Conservation (phyloP, 768 basidiomycete species). For the Phlegmacium glaucopus region DNA sequence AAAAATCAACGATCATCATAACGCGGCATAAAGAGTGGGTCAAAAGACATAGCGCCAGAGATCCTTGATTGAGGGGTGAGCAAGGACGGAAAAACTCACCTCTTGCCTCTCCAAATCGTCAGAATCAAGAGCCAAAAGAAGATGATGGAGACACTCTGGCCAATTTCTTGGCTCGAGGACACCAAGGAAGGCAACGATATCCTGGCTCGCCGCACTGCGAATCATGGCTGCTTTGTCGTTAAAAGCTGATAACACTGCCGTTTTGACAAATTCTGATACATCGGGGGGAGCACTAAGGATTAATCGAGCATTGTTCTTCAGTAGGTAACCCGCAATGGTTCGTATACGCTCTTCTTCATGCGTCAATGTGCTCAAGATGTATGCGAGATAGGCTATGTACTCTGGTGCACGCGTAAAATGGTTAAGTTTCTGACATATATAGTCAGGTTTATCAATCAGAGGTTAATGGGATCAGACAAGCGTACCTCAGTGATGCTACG, state of each 20-base stretch:
- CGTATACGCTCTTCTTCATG: conserved; percentile 90
- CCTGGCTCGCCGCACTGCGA: conserved; percentile 91
- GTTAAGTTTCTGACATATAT: conserved; percentile 69
- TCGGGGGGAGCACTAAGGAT: conserved; percentile 65
- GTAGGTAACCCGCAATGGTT: conserved; percentile 91
- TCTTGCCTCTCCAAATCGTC: conserved; percentile 77
- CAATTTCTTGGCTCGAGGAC: conserved; percentile 89
- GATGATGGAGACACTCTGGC: conserved; percentile 89
- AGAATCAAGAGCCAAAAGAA: conserved; percentile 79
- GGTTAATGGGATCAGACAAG: conserved; percentile 7
- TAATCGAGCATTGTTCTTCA: conserved; percentile 92
- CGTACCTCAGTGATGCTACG: conserved; percentile 77
- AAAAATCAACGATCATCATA: neutral
- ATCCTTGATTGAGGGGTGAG: neutral
- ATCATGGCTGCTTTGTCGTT: conserved; percentile 81
- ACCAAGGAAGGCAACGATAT: conserved; percentile 85
- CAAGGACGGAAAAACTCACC: conserved; percentile 46
- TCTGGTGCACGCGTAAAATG: conserved; percentile 85
- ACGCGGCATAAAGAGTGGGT: too few species aligned
- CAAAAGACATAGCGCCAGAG: neutral
- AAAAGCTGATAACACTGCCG: conserved; percentile 77
- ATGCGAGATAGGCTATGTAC: conserved; percentile 93
- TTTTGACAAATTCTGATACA: conserved; percentile 72
- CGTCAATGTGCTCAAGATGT: conserved; percentile 80
- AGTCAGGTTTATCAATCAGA: conserved; percentile 8